Base-by-base conservation (phyloP, 768 basidiomycete genomes). In the Asterophora parasitica region DNA sequence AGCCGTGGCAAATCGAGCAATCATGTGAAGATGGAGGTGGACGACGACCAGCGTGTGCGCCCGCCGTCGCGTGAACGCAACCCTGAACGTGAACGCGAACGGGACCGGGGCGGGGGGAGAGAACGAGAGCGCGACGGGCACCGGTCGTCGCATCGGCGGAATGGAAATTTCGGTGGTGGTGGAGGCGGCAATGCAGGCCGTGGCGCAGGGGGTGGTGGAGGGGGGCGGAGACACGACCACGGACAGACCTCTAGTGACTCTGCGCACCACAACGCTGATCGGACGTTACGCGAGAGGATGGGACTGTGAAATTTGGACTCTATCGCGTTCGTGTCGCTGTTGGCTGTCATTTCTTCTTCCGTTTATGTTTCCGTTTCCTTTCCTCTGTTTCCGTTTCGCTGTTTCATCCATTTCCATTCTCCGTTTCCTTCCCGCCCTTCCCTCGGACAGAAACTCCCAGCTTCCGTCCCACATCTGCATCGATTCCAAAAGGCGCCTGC, bases 261-360 rank as follows among this genome's bases (percentile, higher is more conserved):
- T 52, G 50, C 63, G 49, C 67, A 23, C 23, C 23, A 67, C 53
- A 65, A 70, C 53, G 71, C 71, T 37, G 83, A 86, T 73, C 87
- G 88, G 78, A 87, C 88, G 73, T 81, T 91, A 73, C 85, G 83
- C 65, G 86, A 90, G 67, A 72, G 88, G 60, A 78, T 91, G 83
- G 88, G 88, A 65, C 74, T 88, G 35, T 87, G 67, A 76, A 57
- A 38, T 31, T 31, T 31, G 30, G 8, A 20, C 23, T 16, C 11
- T 10, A 7, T 37, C 26, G 20, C 4, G 10, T n/a, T 45, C 15
- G 30, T 31, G 30, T 40, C 36, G 20, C 23, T 23, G 23, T 39
- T 3, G 26, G 4, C 20, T 23, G 26, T 40, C 12, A 27, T 27
- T 26, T 40, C 23, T 40, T 40, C 23, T 26, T 34, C n/a, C n/a